Base-by-base conservation (phyloP, 164 flowering plant species). In the Annona squamosa region DNA sequence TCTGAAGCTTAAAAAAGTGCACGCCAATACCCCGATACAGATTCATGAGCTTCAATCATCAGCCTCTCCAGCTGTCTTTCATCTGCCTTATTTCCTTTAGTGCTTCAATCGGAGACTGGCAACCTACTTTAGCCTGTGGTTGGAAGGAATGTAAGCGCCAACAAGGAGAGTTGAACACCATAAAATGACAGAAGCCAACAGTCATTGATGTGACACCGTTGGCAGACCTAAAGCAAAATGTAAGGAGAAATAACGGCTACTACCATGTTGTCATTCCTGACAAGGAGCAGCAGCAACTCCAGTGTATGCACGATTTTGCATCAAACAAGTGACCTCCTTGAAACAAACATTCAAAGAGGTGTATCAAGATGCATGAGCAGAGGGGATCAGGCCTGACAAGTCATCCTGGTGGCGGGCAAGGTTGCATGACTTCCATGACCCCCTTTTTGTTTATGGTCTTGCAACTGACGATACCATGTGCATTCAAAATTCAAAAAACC, bases 61-160 rank as follows among this genome's bases (percentile, higher is more conserved):
- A 91, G 45, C 93, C 93, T 76, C 82, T 87, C 98, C 98, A 94
- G 75, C 86, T 84, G 80, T 94, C 96, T 84, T 94, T 94, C 71
- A 68, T 77, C 72, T 72, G 79, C 84, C 98, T 86, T 64, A 94
- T 82, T 78, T 87, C 88, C 72, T 78, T 46, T 1, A 94, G 79
- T 2, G 94, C 87, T 77, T 90, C 94, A 70, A 90, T 86, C 0
- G 93, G 83, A 6, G 91, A 80, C 45, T 78, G 43, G 81, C 83
- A 83, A 46, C 93, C 91, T 17, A 91, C 83, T 65, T 63, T 87
- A 70, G 66, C 84, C 98, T 91, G 89, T 4, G 83, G 76, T 65
- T 4, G 46, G 47, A 59, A 43, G 57, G 46, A n/a, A 1, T 13
- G 9, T 41, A 17, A 19, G 4, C 18, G 19, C 3, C 5, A 19